These are phyloP conservation scores for Ramularia collo-cygni DNA, from an alignment of 2,329 filamentous ascomycete genomes.

Conservation along the genomic window DNA sequence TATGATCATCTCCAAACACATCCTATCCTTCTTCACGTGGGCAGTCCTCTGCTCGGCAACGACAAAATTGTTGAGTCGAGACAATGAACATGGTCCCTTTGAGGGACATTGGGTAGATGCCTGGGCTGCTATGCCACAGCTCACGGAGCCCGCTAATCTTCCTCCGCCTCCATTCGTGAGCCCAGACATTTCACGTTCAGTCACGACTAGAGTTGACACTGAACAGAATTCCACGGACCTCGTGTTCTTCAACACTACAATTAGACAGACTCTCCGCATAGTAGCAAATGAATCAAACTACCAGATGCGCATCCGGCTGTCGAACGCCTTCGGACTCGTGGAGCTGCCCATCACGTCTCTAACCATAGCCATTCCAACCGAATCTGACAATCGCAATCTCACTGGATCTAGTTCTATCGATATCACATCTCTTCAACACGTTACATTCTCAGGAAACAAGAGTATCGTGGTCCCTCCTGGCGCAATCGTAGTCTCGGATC, in stretches of 20 bases:
- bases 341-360: conserved; percentile 55
- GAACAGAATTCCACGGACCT: conserved; percentile 45
- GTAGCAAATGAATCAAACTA: conserved; percentile 39
- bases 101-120: conserved; percentile 52
- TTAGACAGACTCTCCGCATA: conserved; percentile 60
- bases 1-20: conserved; percentile 2
- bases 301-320: conserved; percentile 55
- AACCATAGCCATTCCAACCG: conserved; percentile 49
- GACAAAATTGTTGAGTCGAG: not conserved
- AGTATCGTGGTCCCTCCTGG: conserved; percentile 50
- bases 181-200: conserved; percentile 33
- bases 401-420: conserved; percentile 51
- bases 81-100: conserved; percentile 7
- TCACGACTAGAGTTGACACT: conserved; percentile 11
- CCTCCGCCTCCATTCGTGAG: conserved; percentile 49
- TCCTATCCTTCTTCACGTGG: not conserved
- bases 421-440: conserved; percentile 42
- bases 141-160: conserved; percentile 56
- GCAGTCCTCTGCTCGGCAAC: too few species aligned
- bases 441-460: conserved; percentile 52
- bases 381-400: conserved; percentile 37
- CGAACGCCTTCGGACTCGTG: conserved; percentile 57
- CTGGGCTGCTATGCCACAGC: conserved; percentile 61
- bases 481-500: conserved; percentile 54
- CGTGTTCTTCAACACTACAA: conserved; percentile 56